Conservation (phyloP, 2,329 filamentous ascomycete species). For the Colletotrichum zoysiae region DNA sequence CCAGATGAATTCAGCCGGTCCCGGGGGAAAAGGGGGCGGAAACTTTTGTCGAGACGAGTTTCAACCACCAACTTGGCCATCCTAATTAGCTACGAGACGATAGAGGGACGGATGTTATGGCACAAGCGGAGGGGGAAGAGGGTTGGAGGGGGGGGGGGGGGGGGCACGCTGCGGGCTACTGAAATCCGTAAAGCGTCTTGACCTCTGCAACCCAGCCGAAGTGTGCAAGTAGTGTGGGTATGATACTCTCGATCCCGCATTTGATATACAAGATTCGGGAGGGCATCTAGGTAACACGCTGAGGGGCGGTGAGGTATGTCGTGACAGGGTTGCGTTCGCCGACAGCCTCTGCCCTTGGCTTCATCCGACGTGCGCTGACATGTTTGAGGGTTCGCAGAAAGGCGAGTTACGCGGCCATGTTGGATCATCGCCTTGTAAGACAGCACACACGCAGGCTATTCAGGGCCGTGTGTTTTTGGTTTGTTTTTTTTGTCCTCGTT, state of each 20-base stretch:
- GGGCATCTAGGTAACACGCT: slow-evolving; percentile 36
- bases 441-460: neutral
- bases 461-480: neutral
- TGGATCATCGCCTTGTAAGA: neutral
- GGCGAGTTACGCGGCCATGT: slow-evolving; percentile 30
- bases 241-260: neutral
- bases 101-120: too few relatives aligned
- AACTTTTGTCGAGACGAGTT: slow-evolving; percentile 1
- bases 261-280: slow-evolving; percentile 32
- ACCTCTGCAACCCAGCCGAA: neutral
- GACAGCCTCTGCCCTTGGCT: slow-evolving; percentile 13
- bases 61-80: neutral
- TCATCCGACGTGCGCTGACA: slow-evolving; percentile 23
- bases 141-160: too few relatives aligned
- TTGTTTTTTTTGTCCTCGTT: too few relatives aligned
- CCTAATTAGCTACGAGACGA: neutral
- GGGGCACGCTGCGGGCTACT: too few relatives aligned
- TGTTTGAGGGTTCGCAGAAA: slow-evolving; percentile 29
- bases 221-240: neutral
- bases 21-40: slow-evolving; percentile 9
- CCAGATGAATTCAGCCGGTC: slow-evolving; percentile 30
- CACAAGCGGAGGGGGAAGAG: neutral
- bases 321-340: slow-evolving; percentile 10
- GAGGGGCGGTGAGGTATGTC: neutral
- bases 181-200: neutral